phyloP scores from a whole-genome alignment of 257 asterid genomes.

The Haberlea rhodopensis region DNA sequence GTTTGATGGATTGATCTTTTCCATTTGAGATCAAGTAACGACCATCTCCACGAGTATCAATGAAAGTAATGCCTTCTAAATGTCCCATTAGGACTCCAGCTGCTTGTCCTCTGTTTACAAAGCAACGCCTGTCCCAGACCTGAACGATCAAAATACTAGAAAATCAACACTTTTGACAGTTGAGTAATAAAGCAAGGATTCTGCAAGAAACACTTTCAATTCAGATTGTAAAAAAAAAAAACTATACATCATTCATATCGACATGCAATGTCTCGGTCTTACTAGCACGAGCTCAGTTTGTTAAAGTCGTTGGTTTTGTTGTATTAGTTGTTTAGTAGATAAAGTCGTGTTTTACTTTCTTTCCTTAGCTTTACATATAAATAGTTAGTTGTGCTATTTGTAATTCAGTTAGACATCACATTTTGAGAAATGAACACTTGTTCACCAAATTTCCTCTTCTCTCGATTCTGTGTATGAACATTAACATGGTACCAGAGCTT shows the following conservation, averaged over 20 bases:
- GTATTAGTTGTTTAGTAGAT: too few relatives aligned
- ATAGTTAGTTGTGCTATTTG: too few relatives aligned
- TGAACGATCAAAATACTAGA: constrained; percentile 23
- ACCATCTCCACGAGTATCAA: constrained; percentile 95
- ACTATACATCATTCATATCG: background rate
- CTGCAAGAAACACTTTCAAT: constrained; percentile 5
- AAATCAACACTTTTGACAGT: background rate
- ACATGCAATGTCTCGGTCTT: too few relatives aligned
- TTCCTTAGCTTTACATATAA: too few relatives aligned
- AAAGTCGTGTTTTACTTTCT: too few relatives aligned
- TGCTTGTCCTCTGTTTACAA: constrained; percentile 51
- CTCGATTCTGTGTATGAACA: too few relatives aligned
- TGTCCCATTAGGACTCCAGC: constrained; percentile 91
- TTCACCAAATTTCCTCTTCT: too few relatives aligned
- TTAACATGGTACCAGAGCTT: too few relatives aligned
- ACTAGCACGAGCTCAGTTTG: too few relatives aligned
- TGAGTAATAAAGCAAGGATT: background rate
- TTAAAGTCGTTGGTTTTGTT: too few relatives aligned
- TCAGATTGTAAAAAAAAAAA: background rate
- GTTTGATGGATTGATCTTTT: constrained; percentile 87
- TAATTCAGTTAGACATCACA: too few relatives aligned
- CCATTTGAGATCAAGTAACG: constrained; percentile 92
- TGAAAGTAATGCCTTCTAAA: constrained; percentile 83
- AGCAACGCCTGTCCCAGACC: constrained; percentile 99
- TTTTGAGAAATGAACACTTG: too few relatives aligned